A percentile compares a stretch with the other conserved stretches of the same genome.
These are phyloP conservation scores for Nitzschia palea DNA, from an alignment of 108 stramenopile species.

Conservation along the genomic window DNA sequence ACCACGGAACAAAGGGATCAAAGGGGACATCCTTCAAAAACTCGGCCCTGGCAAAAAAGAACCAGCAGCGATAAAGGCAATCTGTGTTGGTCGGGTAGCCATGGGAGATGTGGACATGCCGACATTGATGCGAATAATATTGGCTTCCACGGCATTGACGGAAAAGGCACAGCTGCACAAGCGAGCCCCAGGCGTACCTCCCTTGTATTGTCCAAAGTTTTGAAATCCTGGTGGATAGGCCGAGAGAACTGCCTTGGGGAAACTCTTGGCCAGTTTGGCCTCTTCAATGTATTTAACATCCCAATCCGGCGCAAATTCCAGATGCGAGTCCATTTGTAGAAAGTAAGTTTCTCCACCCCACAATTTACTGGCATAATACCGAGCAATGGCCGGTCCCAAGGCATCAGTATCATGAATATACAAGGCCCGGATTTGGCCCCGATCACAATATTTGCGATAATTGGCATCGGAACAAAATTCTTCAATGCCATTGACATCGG, in stretches of 20 bases:
- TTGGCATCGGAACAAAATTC: slow-evolving; percentile 62
- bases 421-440: slow-evolving; percentile 76
- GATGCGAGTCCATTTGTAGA: slow-evolving; percentile 89
- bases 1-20: slow-evolving; percentile 94
- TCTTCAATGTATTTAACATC: slow-evolving; percentile 71
- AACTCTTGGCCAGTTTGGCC: slow-evolving; percentile 52
- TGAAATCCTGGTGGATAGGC: slow-evolving; percentile 83
- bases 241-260: slow-evolving; percentile 75
- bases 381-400: slow-evolving; percentile 88
- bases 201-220: slow-evolving; percentile 27
- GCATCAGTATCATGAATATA: slow-evolving; percentile 88
- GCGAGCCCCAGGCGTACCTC: slow-evolving; percentile 52
- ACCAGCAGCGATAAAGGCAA: slow-evolving; percentile 90
- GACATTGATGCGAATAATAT: slow-evolving; percentile 72
- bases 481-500: slow-evolving; percentile 77
- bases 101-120: slow-evolving; percentile 20
- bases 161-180: slow-evolving; percentile 67
- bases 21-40: slow-evolving; percentile 88
- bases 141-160: slow-evolving; percentile 52
- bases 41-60: slow-evolving; percentile 82
- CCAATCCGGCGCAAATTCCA: slow-evolving; percentile 79
- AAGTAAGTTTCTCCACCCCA: slow-evolving; percentile 92
- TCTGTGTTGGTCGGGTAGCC: slow-evolving; percentile 20
- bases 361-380: slow-evolving; percentile 90
- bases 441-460: slow-evolving; percentile 57